Conservation (phyloP, 2,329 filamentous ascomycete genomes). For the Aspergillus pseudoterreus region DNA sequence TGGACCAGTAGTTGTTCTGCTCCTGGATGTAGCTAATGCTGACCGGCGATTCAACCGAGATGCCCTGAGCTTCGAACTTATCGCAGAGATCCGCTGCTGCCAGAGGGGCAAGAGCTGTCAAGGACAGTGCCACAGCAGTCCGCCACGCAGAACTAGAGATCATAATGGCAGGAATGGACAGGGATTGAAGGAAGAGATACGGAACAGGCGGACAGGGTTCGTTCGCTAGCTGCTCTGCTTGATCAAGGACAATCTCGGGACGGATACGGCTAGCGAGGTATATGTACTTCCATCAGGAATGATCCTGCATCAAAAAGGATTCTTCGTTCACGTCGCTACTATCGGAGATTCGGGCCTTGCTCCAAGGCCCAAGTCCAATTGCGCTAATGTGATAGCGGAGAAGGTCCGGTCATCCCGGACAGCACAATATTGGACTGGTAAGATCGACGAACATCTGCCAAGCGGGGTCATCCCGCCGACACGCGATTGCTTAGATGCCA, state of each 20-base stretch:
- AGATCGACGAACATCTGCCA: background rate
- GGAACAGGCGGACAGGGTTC: background rate
- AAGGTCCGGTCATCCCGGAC: background rate
- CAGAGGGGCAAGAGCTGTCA: slow-evolving; percentile 17
- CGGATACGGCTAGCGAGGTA: background rate
- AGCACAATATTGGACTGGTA: background rate
- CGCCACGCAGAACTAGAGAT: slow-evolving; percentile 15
- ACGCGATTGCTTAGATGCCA: background rate
- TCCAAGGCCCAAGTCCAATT: background rate
- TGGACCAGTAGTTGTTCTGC: slow-evolving; percentile 47
- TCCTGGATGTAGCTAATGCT: slow-evolving; percentile 35
- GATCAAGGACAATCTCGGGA: background rate
- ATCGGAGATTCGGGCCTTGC: background rate
- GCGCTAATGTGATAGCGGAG: background rate
- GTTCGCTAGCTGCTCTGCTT: background rate
- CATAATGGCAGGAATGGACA: slow-evolving; percentile 12
- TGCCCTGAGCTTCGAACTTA: slow-evolving; percentile 31
- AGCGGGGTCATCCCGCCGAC: background rate
- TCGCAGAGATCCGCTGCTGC: slow-evolving; percentile 37
- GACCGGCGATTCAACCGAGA: slow-evolving; percentile 31
- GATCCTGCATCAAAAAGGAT: background rate
- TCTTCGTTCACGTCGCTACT: background rate
- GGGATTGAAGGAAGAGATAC: background rate
- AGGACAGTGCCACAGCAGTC: slow-evolving; percentile 11
- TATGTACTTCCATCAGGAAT: background rate